These are phyloP conservation scores for Aegle marmelos DNA, from an alignment of 345 rosid genomes.

Conservation along the genomic window DNA sequence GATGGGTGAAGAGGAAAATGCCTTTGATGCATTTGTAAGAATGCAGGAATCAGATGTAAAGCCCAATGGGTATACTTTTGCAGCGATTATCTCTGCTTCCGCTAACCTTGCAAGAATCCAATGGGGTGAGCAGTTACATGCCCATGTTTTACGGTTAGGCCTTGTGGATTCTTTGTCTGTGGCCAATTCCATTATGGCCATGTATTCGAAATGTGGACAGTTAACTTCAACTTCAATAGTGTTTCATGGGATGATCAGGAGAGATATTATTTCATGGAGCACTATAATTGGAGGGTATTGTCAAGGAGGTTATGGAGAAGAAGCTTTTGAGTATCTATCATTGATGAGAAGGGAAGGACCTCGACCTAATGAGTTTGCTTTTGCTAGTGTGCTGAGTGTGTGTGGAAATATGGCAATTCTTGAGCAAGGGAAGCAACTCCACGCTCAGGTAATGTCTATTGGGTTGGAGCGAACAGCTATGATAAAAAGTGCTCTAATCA, in stretches of 20 bases:
- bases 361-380: constrained; percentile 66
- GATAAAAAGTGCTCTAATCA: constrained; percentile 64
- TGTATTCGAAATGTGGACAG: constrained; percentile 75
- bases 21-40: constrained; percentile 48
- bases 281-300: constrained; percentile 70
- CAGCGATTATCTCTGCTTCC: constrained; percentile 62
- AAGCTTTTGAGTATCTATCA: constrained; percentile 65
- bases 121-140: constrained; percentile 87
- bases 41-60: constrained; percentile 52
- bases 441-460: constrained; percentile 49
- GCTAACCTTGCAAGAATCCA: constrained; percentile 55
- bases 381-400: constrained; percentile 76
- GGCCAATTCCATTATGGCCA: constrained; percentile 61
- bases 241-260: constrained; percentile 50
- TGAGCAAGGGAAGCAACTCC: constrained; percentile 84
- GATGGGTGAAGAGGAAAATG: constrained; percentile 55
- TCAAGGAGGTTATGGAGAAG: constrained; percentile 66
- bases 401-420: constrained; percentile 75
- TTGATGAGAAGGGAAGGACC: constrained; percentile 80
- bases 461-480: constrained; percentile 54
- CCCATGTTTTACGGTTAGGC: constrained; percentile 52
- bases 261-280: constrained; percentile 87
- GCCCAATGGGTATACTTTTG: constrained; percentile 74
- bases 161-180: constrained; percentile 51
- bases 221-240: constrained; percentile 47